phyloP scores from a whole-genome alignment of 1,139 yeast genomes.

The Groenewaldozyma sp. region DNA sequence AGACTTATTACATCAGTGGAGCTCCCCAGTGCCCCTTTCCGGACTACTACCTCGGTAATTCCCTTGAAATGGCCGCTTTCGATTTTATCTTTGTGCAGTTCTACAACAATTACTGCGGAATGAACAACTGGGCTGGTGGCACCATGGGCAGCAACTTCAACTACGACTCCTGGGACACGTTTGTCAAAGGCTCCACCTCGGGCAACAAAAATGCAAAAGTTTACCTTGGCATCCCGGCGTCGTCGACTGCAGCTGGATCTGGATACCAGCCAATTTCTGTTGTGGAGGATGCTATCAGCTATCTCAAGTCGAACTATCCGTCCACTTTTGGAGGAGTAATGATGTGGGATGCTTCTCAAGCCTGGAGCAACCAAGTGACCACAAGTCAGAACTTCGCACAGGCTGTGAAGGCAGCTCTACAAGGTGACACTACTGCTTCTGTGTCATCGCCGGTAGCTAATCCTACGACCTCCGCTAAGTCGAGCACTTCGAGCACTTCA shows the following conservation, averaged over 20 bases:
- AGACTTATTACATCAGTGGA: constrained; percentile 65
- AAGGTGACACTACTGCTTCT: constrained; percentile 9
- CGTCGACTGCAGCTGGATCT: constrained; percentile 54
- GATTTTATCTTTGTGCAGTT: constrained; percentile 89
- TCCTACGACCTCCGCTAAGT: constrained; percentile 2
- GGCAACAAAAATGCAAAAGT: constrained; percentile 48
- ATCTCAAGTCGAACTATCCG: constrained; percentile 26
- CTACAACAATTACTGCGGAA: constrained; percentile 76
- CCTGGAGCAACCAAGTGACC: constrained; percentile 40
- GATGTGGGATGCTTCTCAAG: constrained; percentile 90
- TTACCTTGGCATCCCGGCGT: constrained; percentile 66
- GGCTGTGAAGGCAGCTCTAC: constrained; percentile 35
- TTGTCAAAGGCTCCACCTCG: constrained; percentile 51
- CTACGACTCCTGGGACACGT: constrained; percentile 73
- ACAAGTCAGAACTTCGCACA: constrained; percentile 32
- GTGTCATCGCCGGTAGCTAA: constrained; percentile 1
- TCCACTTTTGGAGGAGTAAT: constrained; percentile 70
- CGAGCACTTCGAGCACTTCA: constrained; percentile 6
- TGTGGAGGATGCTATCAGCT: constrained; percentile 15
- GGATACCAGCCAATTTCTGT: constrained; percentile 40
- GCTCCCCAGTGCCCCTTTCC: constrained; percentile 96
- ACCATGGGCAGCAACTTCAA: constrained; percentile 40
- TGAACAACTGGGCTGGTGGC: constrained; percentile 16
- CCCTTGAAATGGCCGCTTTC: constrained; percentile 50
- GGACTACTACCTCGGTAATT: constrained; percentile 68